A percentile compares a stretch with the other conserved stretches of the same genome.
Evolutionary conservation across 805 yeast genomes (phyloP).

Genomic region (Saccharomycopsis sp.): DNA sequence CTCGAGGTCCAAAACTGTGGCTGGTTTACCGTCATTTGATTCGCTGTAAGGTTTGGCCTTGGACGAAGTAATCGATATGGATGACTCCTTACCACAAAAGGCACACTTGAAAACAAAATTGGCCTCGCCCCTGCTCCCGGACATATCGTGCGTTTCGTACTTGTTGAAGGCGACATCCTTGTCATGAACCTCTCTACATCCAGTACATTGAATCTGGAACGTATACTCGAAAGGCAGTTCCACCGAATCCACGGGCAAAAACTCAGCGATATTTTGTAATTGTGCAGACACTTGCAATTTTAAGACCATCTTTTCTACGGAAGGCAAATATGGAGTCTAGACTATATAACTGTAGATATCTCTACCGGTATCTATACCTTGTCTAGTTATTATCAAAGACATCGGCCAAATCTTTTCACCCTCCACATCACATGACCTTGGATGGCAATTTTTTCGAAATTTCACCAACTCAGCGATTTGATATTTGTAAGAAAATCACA

Average conservation of each 20-base stretch:
- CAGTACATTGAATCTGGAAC: constrained; percentile 66
- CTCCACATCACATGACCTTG: background rate
- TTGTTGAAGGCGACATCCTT: constrained; percentile 62
- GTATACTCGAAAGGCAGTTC: constrained; percentile 66
- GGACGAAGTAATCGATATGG: constrained; percentile 25
- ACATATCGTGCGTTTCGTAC: constrained; percentile 30
- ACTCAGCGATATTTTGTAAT: constrained; percentile 46
- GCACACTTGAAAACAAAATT: constrained; percentile 75
- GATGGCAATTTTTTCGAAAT: background rate
- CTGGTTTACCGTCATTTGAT: constrained; percentile 39
- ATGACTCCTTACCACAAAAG: constrained; percentile 40
- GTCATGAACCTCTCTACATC: constrained; percentile 72
- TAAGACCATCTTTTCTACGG: background rate
- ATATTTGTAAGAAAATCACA: no score
- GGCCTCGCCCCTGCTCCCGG: constrained; percentile 76
- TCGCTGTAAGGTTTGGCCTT: constrained; percentile 26
- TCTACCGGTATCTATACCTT: background rate
- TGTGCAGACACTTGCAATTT: constrained; percentile 31
- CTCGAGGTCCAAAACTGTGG: constrained; percentile 62
- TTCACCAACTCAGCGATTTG: background rate
- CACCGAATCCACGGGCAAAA: constrained; percentile 55
- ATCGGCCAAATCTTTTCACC: background rate
- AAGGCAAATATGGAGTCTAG: no score
- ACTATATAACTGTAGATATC: background rate
- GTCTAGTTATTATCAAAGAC: background rate